Conservation (phyloP, 805 yeast species). For the Saturnispora silvae region DNA sequence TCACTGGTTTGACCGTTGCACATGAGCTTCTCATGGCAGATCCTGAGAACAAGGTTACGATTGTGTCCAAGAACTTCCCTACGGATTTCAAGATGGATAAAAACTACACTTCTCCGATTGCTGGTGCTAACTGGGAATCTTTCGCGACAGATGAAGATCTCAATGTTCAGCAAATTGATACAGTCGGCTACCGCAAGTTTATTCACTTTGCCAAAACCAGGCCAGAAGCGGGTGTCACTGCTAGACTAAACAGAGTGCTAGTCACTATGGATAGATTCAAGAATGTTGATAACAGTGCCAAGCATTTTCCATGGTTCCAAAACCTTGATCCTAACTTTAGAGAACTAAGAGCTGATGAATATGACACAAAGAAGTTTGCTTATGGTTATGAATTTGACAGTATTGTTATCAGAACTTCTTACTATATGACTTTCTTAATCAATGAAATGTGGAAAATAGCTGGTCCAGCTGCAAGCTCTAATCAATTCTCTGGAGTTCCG, state of each 20-base stretch:
- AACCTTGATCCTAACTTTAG: constrained; percentile 31
- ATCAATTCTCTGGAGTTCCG: constrained; percentile 7
- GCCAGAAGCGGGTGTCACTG: constrained; percentile 41
- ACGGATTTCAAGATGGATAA: constrained; percentile 39
- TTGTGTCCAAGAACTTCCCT: constrained; percentile 39
- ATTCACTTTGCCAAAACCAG: constrained; percentile 34
- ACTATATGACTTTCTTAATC: constrained; percentile 23
- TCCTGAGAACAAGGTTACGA: constrained; percentile 31
- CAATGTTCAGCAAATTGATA: constrained; percentile 31
- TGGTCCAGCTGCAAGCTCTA: constrained; percentile 10
- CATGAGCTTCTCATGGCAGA: constrained; percentile 27
- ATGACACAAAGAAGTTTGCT: constrained; percentile 22
- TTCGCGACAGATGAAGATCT: constrained; percentile 38
- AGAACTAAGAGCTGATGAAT: constrained; percentile 27
- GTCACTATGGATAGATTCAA: constrained; percentile 15
- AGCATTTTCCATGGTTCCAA: constrained; percentile 39
- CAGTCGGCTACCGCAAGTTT: constrained; percentile 37
- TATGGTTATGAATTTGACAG: constrained; percentile 38
- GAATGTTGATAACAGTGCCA: constrained; percentile 10
- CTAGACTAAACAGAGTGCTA: constrained; percentile 14
- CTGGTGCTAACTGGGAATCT: constrained; percentile 66
- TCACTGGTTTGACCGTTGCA: constrained; percentile 47
- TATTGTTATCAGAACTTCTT: constrained; percentile 22
- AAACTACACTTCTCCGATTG: constrained; percentile 54
- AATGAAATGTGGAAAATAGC: constrained; percentile 20